These are phyloP conservation scores for Candolleomyces efflorescens DNA, from an alignment of 768 basidiomycete genomes.

Conservation along the genomic window DNA sequence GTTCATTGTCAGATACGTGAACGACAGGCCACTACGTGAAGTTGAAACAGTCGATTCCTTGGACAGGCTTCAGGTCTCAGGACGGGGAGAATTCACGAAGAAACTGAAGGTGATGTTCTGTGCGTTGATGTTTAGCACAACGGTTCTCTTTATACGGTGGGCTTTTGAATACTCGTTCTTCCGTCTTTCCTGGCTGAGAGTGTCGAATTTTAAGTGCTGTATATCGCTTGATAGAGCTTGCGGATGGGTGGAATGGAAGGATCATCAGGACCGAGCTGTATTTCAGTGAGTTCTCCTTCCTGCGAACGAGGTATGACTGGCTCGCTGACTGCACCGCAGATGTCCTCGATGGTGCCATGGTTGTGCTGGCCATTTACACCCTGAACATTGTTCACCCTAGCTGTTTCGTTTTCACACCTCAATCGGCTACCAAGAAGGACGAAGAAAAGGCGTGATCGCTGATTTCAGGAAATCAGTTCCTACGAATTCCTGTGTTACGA, in stretches of 20 bases:
- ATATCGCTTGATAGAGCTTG: conserved; percentile 50
- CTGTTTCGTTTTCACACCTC: no score
- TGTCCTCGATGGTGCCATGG: conserved; percentile 40
- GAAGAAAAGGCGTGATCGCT: no score
- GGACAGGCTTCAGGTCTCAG: not conserved
- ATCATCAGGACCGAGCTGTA: conserved; percentile 42
- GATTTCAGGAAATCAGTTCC: no score
- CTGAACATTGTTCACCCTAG: conserved; percentile 39
- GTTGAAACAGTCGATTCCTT: not conserved
- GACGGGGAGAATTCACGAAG: not conserved
- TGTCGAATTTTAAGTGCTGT: conserved; percentile 31
- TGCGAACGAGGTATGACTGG: not conserved
- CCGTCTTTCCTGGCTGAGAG: not conserved
- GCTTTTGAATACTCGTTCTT: not conserved
- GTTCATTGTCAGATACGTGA: not conserved
- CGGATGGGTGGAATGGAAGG: conserved; percentile 46
- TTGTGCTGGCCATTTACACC: conserved; percentile 37
- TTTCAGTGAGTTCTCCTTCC: not conserved
- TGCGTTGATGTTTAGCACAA: conserved; percentile 32
- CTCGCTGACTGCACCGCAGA: conserved; percentile 21
- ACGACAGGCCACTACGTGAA: not conserved
- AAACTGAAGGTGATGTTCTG: conserved; percentile 23
- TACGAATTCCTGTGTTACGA: no score
- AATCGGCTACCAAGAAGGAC: no score
- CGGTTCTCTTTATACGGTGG: conserved; percentile 38